Evolutionary conservation across 2,329 filamentous ascomycete genomes (phyloP), one percentile per base, ranked within the genome.

Genomic region (Calonectria crousiana): DNA sequence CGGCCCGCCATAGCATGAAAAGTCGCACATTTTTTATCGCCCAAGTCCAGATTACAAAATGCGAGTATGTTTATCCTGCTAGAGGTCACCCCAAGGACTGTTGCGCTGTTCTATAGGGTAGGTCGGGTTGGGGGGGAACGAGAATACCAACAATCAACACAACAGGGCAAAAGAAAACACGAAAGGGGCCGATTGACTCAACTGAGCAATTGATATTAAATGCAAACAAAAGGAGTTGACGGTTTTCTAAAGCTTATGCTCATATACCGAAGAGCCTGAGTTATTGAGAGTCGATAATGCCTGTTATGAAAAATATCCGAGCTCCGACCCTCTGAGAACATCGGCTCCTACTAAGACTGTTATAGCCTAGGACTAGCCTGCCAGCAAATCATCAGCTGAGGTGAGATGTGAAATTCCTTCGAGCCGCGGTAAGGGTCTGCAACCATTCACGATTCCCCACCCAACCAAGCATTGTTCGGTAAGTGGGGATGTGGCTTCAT

Each of bases 1-100:
- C 8, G 84, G 82, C 2, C 80, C 81, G 28, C 84, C 85, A 71
- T 88, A 89, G 71, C 81, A 71, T 0, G 86, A 83, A n/a, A 80
- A 81, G 44, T 81, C 79, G 26, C 74, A 78, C 79, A 81, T 81
- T 34, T 16, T 28, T 3, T 28, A 3, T 11, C 32, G 3, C 26
- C 14, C 14, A 20, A n/a, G 30, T 47, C 13, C n/a, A 47, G n/a
- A 23, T 44, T 18, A 3, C 41, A 18, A 44, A 44, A 6, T 44
- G 41, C 41, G 41, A 44, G 18, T 20, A 5, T 44, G 41, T 20
- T n/a, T 44, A 20, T 44, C 2, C 6, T n/a, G 41, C 8, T 8
- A 8, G 16, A 41, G 16, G 16, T 6, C 3, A 18, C 38, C 14
- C 14, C 14, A 41, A 41, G 14, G 6, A 4, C 16, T 14, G 16